Conservation (phyloP, 176 grass and related monocot genomes). For the Phyllostachys edulis region DNA sequence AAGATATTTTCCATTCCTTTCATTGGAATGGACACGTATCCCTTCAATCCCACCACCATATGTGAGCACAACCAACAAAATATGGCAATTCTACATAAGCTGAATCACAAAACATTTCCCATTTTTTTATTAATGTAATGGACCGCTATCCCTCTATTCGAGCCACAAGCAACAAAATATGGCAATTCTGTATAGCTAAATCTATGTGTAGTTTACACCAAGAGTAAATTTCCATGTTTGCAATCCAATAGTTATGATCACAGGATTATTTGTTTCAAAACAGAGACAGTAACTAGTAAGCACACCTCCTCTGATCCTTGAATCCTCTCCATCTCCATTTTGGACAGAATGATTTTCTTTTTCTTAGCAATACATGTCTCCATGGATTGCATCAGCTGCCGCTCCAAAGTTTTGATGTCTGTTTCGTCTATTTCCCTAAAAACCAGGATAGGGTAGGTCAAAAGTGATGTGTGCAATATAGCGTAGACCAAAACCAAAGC, state of each 20-base stretch:
- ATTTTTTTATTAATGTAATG: background rate
- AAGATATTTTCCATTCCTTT: background rate
- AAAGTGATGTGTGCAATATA: slow-evolving; percentile 23
- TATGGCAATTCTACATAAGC: background rate
- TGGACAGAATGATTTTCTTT: slow-evolving; percentile 96
- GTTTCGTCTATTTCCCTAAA: slow-evolving; percentile 86
- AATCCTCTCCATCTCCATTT: slow-evolving; percentile 97
- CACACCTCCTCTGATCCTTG: slow-evolving; percentile 92
- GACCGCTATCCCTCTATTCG: background rate
- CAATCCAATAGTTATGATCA: background rate
- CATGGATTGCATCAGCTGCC: slow-evolving; percentile 91
- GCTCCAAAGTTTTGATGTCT: slow-evolving; percentile 88
- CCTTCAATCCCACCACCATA: background rate
- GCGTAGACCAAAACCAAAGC: background rate
- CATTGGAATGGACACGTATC: background rate
- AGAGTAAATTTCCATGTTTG: background rate
- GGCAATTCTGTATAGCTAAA: background rate
- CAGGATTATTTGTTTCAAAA: background rate
- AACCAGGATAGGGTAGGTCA: slow-evolving; percentile 20
- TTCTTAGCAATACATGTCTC: slow-evolving; percentile 85
- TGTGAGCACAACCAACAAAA: background rate
- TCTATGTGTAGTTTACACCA: background rate
- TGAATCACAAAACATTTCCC: background rate
- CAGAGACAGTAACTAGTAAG: slow-evolving; percentile 16
- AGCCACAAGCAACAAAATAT: background rate